phyloP scores from a whole-genome alignment of 148 eudicot genomes.

The Silene latifolia region DNA sequence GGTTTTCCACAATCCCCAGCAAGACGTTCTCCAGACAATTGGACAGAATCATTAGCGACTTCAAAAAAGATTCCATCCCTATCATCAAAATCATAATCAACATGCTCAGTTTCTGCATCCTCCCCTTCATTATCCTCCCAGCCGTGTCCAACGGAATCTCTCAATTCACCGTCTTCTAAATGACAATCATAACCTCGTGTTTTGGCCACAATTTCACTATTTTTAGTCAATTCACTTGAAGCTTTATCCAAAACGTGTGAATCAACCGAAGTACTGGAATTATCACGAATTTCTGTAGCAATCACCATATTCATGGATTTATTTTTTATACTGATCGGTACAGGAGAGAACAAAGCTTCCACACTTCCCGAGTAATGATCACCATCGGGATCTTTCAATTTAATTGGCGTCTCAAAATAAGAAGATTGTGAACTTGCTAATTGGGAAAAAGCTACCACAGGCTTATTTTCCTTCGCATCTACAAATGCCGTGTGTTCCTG shows the following conservation, averaged over 20 bases:
- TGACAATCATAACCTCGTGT: slow-evolving; percentile 61
- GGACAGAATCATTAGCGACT: slow-evolving; percentile 30
- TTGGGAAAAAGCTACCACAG: background rate
- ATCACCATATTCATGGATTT: background rate
- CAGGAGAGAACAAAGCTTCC: slow-evolving; percentile 18
- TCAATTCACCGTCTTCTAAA: slow-evolving; percentile 72
- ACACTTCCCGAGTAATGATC: slow-evolving; percentile 17
- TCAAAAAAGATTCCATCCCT: slow-evolving; percentile 36
- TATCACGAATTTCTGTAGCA: slow-evolving; percentile 14
- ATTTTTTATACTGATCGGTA: background rate
- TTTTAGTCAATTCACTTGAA: slow-evolving; percentile 15
- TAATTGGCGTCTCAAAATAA: background rate
- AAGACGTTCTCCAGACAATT: slow-evolving; percentile 31
- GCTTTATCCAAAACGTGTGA: slow-evolving; percentile 34
- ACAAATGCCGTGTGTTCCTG: background rate
- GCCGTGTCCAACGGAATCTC: slow-evolving; percentile 35
- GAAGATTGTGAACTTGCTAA: slow-evolving; percentile 1
- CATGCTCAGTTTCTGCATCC: slow-evolving; percentile 43
- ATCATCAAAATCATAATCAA: slow-evolving; percentile 54
- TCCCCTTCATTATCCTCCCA: slow-evolving; percentile 51
- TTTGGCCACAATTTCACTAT: slow-evolving; percentile 17
- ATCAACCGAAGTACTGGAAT: slow-evolving; percentile 10
- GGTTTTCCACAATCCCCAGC: slow-evolving; percentile 25
- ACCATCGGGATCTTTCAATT: slow-evolving; percentile 2
- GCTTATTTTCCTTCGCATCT: background rate